Evolutionary conservation across 2,329 filamentous ascomycete genomes (phyloP), one percentile per base, ranked within the genome.

Genomic region (Aquanectria penicillioides): DNA sequence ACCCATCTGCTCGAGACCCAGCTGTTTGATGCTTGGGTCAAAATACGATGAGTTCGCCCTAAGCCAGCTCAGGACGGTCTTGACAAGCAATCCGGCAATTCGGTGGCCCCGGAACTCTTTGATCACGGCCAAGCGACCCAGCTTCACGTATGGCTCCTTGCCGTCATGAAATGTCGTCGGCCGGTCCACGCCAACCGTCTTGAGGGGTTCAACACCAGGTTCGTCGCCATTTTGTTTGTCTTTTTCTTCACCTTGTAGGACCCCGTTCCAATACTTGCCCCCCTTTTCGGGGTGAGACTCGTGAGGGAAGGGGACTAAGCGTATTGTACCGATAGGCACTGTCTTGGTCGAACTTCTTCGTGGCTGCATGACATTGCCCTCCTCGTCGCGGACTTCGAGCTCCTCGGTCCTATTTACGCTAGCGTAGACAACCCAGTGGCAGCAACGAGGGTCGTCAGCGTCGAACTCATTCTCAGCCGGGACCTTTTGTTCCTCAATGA

Each of bases 381-480:
- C 67, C 5, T 77, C 73, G 68, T 85, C 78, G 23, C 75, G 77
- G 38, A 78, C 67, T 71, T 83, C 80, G 5, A 73, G 71, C 57
- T 76, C 74, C 38, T 77, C 75, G 4, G 73, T 76, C 44, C 76
- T 79, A 51, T 83, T 83, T 54, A 90, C 82, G 13, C 83, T 87
- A 43, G 87, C 86, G 75, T 97, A 97, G n/a, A 89, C 81, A 25
- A 97, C 89, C 91, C 92, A 97, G 75, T 97, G 93, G 77, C 89
- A 94, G 66, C 87, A 89, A 29, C 91, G 85, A 1, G 83, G 66
- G 74, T 98, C 94, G 72, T 97, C 93, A 1, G 82, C 78, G 78
- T 97, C 94, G 64, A 92, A 83, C 74, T 98, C 94, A 64, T 87
- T 86, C 31, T 90, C 86, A 1, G 87, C 75, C 0, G 84, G 80